Evolutionary conservation across 352 stramenopile species (phyloP).

Genomic region (Globisporangium splendens): DNA sequence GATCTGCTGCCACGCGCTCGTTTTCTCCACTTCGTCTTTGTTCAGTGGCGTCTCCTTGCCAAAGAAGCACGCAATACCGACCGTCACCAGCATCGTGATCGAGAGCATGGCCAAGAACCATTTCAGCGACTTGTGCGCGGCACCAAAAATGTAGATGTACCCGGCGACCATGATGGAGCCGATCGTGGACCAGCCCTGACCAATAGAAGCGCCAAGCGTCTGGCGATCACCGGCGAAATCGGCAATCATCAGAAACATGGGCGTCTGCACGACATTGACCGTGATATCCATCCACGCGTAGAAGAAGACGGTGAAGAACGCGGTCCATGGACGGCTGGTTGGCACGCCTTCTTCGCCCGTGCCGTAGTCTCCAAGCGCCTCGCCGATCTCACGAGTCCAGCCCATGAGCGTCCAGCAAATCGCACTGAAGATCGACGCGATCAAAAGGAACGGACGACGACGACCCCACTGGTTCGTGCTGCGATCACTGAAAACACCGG

Average conservation of each 20-base stretch:
- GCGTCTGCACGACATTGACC: no score
- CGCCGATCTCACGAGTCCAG: slow-evolving; percentile 19
- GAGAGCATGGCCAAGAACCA: slow-evolving; percentile 33
- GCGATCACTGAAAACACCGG: slow-evolving; percentile 17
- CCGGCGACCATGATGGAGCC: slow-evolving; percentile 27
- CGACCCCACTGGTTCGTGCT: slow-evolving; percentile 15
- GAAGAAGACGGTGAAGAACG: no score
- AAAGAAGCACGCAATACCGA: slow-evolving; percentile 12
- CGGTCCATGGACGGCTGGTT: no score
- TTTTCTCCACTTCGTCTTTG: neutral
- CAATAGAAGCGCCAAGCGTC: slow-evolving; percentile 22
- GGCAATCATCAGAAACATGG: no score
- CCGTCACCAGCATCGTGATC: slow-evolving; percentile 16
- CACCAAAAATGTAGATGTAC: slow-evolving; percentile 29
- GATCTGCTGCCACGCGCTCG: slow-evolving; percentile 6
- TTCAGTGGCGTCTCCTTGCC: slow-evolving; percentile 16
- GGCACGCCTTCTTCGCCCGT: no score
- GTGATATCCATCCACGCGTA: no score
- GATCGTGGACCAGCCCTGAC: slow-evolving; percentile 21
- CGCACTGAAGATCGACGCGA: slow-evolving; percentile 11
- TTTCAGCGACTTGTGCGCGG: slow-evolving; percentile 19
- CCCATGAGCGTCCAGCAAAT: slow-evolving; percentile 29
- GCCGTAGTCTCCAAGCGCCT: neutral
- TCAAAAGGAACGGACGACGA: slow-evolving; percentile 20
- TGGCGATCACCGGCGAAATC: slow-evolving; percentile 21